Evolutionary conservation across 2,329 filamentous ascomycete genomes (phyloP).

Genomic region (Aspergillus niger): DNA sequence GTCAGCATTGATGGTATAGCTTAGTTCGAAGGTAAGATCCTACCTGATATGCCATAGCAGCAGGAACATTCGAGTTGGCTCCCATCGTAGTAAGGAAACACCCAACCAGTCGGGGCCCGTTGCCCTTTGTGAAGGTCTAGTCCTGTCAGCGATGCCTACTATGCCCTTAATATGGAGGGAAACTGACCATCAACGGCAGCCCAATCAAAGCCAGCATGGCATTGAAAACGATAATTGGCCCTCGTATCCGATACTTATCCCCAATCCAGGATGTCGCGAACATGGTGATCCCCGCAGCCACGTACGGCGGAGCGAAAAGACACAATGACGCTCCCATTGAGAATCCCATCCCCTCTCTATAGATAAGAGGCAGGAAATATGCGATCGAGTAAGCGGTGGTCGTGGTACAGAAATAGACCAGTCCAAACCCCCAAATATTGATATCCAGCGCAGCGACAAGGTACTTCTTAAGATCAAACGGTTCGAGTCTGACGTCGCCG

Average conservation of each 20-base stretch:
- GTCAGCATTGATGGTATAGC: neutral
- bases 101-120: conserved; percentile 30
- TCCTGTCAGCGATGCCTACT: neutral
- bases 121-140: conserved; percentile 22
- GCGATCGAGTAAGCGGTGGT: conserved; percentile 22
- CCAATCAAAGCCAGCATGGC: conserved; percentile 29
- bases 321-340: conserved; percentile 27
- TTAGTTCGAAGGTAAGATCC: neutral
- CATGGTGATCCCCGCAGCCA: conserved; percentile 28
- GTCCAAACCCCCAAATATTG: conserved; percentile 61
- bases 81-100: conserved; percentile 34
- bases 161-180: neutral
- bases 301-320: conserved; percentile 32
- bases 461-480: conserved; percentile 55
- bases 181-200: conserved; percentile 27
- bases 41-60: conserved; percentile 33
- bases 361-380: conserved; percentile 24
- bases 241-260: conserved; percentile 32
- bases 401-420: conserved; percentile 28
- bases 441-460: conserved; percentile 52
- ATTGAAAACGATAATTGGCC: conserved; percentile 29
- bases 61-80: conserved; percentile 33
- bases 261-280: conserved; percentile 27
- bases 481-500: conserved; percentile 51
- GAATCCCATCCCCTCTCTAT: conserved; percentile 31